These are phyloP conservation scores for Populus hybrid DNA, from an alignment of 441 rosid genomes.

Conservation along the genomic window DNA sequence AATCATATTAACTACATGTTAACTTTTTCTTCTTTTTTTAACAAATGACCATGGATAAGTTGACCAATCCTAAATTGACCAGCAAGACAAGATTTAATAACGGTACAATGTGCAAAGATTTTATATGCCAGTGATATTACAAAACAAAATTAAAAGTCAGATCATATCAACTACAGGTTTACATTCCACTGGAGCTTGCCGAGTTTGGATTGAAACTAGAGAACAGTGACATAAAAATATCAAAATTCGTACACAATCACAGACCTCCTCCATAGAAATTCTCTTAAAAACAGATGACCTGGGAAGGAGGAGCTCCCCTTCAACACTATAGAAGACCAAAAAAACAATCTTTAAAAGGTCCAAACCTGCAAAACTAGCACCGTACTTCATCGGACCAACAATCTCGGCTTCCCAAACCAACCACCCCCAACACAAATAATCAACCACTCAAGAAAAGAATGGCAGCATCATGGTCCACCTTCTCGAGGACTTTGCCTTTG, in stretches of 20 bases:
- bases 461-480: neutral
- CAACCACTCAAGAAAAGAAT: neutral
- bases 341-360: neutral
- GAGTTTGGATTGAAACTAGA: too few species aligned
- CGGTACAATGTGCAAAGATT: too few species aligned
- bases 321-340: neutral
- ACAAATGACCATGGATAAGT: neutral
- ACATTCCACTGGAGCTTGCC: too few species aligned
- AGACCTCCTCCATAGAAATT: too few species aligned
- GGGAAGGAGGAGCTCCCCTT: neutral
- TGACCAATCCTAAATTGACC: too few species aligned
- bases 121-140: neutral
- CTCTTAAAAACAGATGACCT: neutral
- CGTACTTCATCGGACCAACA: neutral
- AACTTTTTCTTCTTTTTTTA: too few species aligned
- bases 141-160: neutral
- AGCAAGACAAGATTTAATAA: neutral
- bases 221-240: too few species aligned
- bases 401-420: neutral
- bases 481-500: neutral
- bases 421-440: neutral
- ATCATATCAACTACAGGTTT: too few species aligned
- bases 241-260: too few species aligned
- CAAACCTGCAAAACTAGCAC: neutral
- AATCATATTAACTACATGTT: too few species aligned